A percentile compares a stretch with the other conserved stretches of the same genome.
Evolutionary conservation across 352 stramenopile genomes (phyloP).

Genomic region (Globisporangium cederbergense): DNA sequence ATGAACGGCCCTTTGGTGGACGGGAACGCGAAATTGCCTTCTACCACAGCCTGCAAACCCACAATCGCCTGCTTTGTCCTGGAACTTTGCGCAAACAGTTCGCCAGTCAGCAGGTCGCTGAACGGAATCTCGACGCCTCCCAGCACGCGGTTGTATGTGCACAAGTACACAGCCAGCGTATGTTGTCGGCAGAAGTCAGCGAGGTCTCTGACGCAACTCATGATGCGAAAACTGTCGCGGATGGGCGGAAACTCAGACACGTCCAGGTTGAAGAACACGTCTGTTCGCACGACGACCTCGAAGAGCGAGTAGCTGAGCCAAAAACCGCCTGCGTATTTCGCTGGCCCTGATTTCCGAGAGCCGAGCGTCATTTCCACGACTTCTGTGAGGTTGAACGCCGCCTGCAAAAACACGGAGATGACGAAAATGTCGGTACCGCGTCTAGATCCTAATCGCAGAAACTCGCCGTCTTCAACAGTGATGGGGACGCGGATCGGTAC

Average conservation of each 20-base stretch:
- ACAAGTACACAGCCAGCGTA: constrained; percentile 59
- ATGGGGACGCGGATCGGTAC: neutral
- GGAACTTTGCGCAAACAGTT: constrained; percentile 13
- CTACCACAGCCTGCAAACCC: constrained; percentile 16
- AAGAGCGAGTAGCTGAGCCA: constrained; percentile 87
- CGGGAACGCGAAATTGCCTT: constrained; percentile 45
- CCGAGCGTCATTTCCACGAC: constrained; percentile 13
- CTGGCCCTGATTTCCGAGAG: neutral
- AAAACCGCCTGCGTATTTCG: constrained; percentile 32
- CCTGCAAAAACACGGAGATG: constrained; percentile 52
- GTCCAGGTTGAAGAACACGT: constrained; percentile 65
- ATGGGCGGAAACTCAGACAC: constrained; percentile 60
- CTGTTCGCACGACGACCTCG: constrained; percentile 77
- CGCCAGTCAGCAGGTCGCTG: constrained; percentile 23
- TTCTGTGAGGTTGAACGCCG: constrained; percentile 32
- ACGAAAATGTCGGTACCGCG: constrained; percentile 52
- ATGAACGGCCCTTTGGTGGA: constrained; percentile 29
- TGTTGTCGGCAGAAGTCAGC: constrained; percentile 32
- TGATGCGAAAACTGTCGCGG: constrained; percentile 68
- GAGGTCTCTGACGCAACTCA: constrained; percentile 50
- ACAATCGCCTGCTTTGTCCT: constrained; percentile 4
- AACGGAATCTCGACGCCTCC: constrained; percentile 58
- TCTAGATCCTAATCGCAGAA: constrained; percentile 41
- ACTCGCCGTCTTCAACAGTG: constrained; percentile 37
- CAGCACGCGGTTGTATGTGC: constrained; percentile 61